These are phyloP conservation scores for Aulographum hederae DNA, from an alignment of 2,329 filamentous ascomycete species.

Conservation along the genomic window DNA sequence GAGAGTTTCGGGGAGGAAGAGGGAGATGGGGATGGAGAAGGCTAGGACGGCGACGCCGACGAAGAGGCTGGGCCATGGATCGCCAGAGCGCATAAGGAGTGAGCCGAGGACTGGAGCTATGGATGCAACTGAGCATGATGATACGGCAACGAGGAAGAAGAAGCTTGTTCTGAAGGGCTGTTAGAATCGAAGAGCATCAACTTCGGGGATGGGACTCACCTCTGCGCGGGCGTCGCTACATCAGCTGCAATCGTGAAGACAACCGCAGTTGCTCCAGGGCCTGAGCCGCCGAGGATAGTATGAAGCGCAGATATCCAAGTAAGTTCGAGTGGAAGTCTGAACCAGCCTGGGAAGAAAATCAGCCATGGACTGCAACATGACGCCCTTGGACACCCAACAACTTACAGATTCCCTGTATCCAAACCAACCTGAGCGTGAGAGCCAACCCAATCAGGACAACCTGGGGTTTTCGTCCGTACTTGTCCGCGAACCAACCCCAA, in stretches of 20 bases:
- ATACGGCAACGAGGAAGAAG: constrained; percentile 14
- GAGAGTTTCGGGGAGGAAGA: constrained; percentile 16
- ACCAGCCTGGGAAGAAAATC: too few species aligned
- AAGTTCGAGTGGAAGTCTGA: constrained; percentile 13
- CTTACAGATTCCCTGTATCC: constrained; percentile 14
- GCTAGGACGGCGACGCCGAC: constrained; percentile 8
- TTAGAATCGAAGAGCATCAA: background rate
- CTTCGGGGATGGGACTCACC: constrained; percentile 4
- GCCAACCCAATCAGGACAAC: constrained; percentile 11
- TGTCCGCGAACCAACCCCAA: constrained; percentile 17
- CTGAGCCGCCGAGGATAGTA: constrained; percentile 12
- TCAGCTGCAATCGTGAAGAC: constrained; percentile 14
- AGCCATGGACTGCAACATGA: too few species aligned
- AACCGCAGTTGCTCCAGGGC: constrained; percentile 10
- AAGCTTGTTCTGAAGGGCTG: constrained; percentile 7
- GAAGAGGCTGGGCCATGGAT: constrained; percentile 15
- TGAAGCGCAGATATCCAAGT: constrained; percentile 14
- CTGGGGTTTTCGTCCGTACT: constrained; percentile 15
- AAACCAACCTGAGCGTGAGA: constrained; percentile 8
- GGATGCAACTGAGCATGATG: constrained; percentile 11
- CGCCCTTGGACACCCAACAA: too few species aligned
- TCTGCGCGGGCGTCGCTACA: constrained; percentile 10
- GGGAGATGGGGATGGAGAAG: constrained; percentile 6
- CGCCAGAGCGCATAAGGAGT: constrained; percentile 13
- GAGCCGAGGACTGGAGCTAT: constrained; percentile 15